phyloP scores from a whole-genome alignment of 495 filamentous ascomycete species.

The Aspergillus baeticus region DNA sequence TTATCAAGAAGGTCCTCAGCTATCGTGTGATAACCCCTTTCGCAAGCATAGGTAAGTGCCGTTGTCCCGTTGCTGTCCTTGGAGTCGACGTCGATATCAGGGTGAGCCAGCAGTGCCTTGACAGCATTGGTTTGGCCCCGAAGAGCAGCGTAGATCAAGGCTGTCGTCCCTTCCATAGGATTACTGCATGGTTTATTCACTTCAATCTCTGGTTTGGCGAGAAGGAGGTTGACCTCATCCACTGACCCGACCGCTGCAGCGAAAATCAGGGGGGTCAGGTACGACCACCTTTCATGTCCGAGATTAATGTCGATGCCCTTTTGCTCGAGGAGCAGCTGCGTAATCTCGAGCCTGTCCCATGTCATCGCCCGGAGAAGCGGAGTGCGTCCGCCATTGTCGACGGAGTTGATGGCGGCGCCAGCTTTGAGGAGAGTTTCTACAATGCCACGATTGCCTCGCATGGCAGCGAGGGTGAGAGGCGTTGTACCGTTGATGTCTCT shows the following conservation, averaged over 20 bases:
- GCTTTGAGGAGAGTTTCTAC: background rate
- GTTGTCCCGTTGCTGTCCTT: background rate
- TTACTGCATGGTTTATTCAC: conserved; percentile 3
- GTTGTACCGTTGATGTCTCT: conserved; percentile 3
- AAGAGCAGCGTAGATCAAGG: background rate
- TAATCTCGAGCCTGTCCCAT: background rate
- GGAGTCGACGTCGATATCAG: background rate
- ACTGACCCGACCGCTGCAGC: background rate
- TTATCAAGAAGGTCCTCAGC: conserved; percentile 4
- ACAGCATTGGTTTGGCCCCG: background rate
- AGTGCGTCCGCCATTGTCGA: conserved; percentile 4
- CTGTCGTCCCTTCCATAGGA: background rate
- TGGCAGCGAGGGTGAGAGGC: background rate
- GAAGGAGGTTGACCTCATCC: background rate
- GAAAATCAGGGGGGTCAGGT: background rate
- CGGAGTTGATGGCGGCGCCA: background rate
- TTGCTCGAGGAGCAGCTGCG: background rate
- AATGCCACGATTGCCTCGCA: background rate
- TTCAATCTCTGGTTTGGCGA: background rate
- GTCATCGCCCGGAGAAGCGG: background rate
- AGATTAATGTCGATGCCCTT: conserved; percentile 6
- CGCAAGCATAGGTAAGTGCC: background rate
- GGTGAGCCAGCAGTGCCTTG: background rate
- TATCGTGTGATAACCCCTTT: background rate
- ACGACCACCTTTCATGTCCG: background rate